These are phyloP conservation scores for Castanea sativa DNA, from an alignment of 306 rosid genomes.

Conservation along the genomic window DNA sequence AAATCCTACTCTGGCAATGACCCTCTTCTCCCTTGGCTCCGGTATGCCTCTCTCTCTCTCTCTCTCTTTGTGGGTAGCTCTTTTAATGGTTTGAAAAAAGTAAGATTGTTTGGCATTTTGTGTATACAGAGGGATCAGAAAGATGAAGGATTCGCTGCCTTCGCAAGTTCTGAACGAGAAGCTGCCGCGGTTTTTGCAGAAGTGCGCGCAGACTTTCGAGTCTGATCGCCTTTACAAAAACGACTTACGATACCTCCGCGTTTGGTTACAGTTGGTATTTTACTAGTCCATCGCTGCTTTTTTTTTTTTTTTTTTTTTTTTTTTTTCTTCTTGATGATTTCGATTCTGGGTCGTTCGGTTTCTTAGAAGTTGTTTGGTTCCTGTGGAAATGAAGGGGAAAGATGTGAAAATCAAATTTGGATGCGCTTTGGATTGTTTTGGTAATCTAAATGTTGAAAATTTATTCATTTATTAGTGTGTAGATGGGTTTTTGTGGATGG, in stretches of 20 bases:
- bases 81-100: neutral
- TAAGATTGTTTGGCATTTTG: slow-evolving; percentile 1
- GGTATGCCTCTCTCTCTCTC: slow-evolving; percentile 40
- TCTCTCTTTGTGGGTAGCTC: neutral
- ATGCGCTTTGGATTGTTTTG: neutral
- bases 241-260: slow-evolving; percentile 80
- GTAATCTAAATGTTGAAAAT: neutral
- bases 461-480: too few relatives aligned
- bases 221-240: slow-evolving; percentile 78
- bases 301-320: neutral
- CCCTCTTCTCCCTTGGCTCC: slow-evolving; percentile 96
- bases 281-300: neutral
- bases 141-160: slow-evolving; percentile 64
- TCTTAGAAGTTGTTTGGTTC: slow-evolving; percentile 11
- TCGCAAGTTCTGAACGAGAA: slow-evolving; percentile 56
- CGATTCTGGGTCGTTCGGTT: neutral
- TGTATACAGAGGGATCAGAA: slow-evolving; percentile 67
- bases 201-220: slow-evolving; percentile 66
- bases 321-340: neutral
- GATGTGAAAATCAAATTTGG: neutral
- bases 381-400: slow-evolving; percentile 9
- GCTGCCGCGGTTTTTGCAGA: slow-evolving; percentile 68
- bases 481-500: too few relatives aligned
- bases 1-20: slow-evolving; percentile 73
- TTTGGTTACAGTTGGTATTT: slow-evolving; percentile 92